Percentiles rank a stretch among this genome's conserved stretches.
These are phyloP conservation scores for Forsythia suspensa DNA, from an alignment of 257 asterid genomes.

Conservation along the genomic window DNA sequence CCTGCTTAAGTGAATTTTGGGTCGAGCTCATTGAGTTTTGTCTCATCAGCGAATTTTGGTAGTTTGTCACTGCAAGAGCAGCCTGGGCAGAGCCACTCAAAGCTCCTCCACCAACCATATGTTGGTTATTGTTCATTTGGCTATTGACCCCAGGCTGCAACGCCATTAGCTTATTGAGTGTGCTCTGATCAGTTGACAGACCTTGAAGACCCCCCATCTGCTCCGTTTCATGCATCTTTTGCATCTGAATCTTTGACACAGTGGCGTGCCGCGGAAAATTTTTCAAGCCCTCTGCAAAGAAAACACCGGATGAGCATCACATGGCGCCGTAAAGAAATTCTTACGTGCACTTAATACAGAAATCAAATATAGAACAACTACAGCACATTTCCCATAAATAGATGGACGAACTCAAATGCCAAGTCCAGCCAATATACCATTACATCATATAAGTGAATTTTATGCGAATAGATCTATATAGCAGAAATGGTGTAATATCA, in stretches of 20 bases:
- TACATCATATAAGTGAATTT: not conserved
- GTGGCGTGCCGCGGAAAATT: constrained; percentile 45
- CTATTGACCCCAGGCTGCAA: constrained; percentile 55
- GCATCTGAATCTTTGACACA: constrained; percentile 42
- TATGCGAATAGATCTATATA: not conserved
- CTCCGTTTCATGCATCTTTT: constrained; percentile 54
- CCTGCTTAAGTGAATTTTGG: constrained; percentile 45
- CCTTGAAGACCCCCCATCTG: constrained; percentile 54
- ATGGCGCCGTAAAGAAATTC: not conserved
- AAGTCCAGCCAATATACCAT: not conserved
- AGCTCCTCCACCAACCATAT: constrained; percentile 48
- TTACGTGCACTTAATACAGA: not conserved
- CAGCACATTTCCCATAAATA: not conserved
- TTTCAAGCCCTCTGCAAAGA: constrained; percentile 77
- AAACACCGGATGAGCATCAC: not conserved
- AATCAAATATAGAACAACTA: not conserved
- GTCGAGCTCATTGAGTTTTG: constrained; percentile 72
- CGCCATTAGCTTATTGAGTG: constrained; percentile 57
- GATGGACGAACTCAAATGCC: not conserved
- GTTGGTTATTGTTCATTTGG: constrained; percentile 55
- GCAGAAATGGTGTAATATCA: not conserved
- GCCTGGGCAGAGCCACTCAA: constrained; percentile 70
- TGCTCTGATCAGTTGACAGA: constrained; percentile 51
- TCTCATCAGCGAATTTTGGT: constrained; percentile 68
- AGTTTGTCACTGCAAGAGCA: constrained; percentile 64